Percentiles rank a stretch among this genome's conserved stretches.
Conservation (phyloP, 768 basidiomycete genomes). For the Suillus lakei region DNA sequence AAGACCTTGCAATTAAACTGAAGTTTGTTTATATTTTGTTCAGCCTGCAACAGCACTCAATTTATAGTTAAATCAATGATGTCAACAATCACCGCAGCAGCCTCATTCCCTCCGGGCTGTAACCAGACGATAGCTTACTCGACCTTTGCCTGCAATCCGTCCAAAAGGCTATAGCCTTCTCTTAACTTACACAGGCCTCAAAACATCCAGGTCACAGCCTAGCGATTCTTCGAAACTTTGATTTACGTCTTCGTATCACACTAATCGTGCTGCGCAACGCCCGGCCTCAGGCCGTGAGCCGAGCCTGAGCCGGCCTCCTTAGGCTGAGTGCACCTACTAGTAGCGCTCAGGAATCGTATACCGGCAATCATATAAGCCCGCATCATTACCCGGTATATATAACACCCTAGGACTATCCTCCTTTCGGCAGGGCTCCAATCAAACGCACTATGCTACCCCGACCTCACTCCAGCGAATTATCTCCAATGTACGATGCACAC, state of each 20-base stretch:
- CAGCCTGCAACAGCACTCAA: background rate
- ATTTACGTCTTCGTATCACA: background rate
- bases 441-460: background rate
- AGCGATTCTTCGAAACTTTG: background rate
- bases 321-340: background rate
- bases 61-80: background rate
- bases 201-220: background rate
- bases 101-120: background rate
- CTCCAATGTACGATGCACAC: conserved; percentile 21
- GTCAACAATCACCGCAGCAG: background rate
- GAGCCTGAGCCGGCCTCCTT: background rate
- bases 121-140: background rate
- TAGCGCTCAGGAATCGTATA: background rate
- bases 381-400: background rate
- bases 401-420: background rate
- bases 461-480: conserved; percentile 33
- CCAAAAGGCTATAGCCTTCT: background rate
- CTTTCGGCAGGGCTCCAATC: background rate
- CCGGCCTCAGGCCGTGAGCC: background rate
- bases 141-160: background rate
- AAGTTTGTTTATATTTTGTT: background rate
- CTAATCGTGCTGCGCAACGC: no score
- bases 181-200: background rate
- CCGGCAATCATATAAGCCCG: background rate
- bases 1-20: background rate